Base-by-base conservation (phyloP, 2,329 filamentous ascomycete genomes). In the Ilyonectria destructans region DNA sequence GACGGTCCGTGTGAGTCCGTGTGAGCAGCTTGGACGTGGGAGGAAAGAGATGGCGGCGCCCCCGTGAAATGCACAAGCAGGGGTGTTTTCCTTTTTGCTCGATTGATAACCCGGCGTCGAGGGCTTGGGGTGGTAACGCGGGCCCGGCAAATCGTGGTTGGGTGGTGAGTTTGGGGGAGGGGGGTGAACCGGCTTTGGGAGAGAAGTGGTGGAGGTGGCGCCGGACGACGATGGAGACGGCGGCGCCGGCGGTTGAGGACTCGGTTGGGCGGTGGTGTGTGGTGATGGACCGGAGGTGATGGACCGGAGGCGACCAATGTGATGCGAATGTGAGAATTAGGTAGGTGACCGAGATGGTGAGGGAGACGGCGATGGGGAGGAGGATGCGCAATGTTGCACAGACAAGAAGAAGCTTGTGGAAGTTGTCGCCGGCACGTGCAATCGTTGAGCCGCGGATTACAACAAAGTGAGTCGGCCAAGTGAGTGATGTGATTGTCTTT, bases 51-150 rank as follows among this genome's bases (percentile, higher is more conserved):
- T 65, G 63, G 63, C 52, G 58, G 62, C 58, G 58, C 58, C 51
- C 58, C 58, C 51, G 52, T 60, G 58, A 49, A 57, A 62, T 67
- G 64, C 58, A 62, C 62, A 31, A 62, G 66, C 66, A 68, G 66
- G 66, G 66, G 45, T 68, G 58, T 68, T 46, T 55, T 35, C 35
- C 45, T 61, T 37, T 57, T 26, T 52, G 52, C 56, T 37, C 26
- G 58, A 60, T 60, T 60, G 58, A 60, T 52, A 60, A 51, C 46
- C 51, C 35, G 46, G 23, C 21, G 23, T 46, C 35, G 52, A 40
- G 52, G 45, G n/a, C 29, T 35, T 46, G 51, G 40, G 43, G 54
- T 23, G 40, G 40, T n/a, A 43, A n/a, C n/a, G 40, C n/a, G 31
- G 31, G 17, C 52, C 31, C 43, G n/a, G 45, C 31, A 55, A 35